Evolutionary conservation across 345 rosid genomes (phyloP), one percentile per base, ranked within the genome.

Genomic region (Lepidium sativum): DNA sequence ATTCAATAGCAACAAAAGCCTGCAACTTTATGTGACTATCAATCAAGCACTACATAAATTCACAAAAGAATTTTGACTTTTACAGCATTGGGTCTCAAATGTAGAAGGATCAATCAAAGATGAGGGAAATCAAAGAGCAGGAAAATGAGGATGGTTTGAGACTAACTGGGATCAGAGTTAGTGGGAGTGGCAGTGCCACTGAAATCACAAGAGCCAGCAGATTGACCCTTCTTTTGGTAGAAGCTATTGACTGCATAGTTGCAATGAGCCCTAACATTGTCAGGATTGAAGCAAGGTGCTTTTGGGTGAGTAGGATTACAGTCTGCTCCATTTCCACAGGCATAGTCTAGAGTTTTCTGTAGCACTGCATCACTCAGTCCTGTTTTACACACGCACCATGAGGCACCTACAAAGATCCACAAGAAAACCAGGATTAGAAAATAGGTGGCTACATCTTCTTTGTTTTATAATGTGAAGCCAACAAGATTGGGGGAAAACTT

Each of bases 301-400:
- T 65, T 84, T 48, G 76, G 55, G 59, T 82, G 84, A 71, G 69
- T 55, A 20, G 95, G 95, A 60, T 31, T 59, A 70, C 99, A 94
- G 70, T 94, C 99, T 25, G 99, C 97, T 11, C 99, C 99, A 58
- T 88, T 84, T 18, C 99, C 95, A 74, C 99, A 94, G 0, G 99
- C 97, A 67, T 84, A 94, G 79, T 94, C 99, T 72, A 94, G 40
- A 6, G 96, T 74, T 61, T 76, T 79, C 71, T 94, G 99, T 47
- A 90, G 71, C n/a, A n/a, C 80, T 38, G 83, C 0, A 27, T 86
- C 88, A 58, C 78, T 31, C 75, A 71, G 16, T 14, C 79, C 84
- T 1, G 79, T 83, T 65, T 86, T 94, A 86, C 97, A 94, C 33
- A 86, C 85, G 69, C 99, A 94, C 97, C 97, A 90, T 40, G 78